Evolutionary conservation across 1,284 basidiomycete species (phyloP).

Genomic region (Tilletiopsis washingtonensis): DNA sequence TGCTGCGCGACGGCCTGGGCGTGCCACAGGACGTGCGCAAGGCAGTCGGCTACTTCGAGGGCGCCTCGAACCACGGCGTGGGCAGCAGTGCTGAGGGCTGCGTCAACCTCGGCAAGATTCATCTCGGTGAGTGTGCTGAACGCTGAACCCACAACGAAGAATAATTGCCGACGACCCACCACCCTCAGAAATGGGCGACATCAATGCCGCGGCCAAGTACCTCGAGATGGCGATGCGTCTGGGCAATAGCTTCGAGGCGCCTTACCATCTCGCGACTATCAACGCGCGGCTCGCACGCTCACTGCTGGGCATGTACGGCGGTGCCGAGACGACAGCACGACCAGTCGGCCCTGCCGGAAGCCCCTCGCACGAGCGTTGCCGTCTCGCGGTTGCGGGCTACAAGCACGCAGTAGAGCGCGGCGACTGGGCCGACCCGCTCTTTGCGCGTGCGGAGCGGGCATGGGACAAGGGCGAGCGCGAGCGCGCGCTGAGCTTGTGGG

Average conservation of each 20-base stretch:
- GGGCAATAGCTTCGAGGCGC: constrained; percentile 27
- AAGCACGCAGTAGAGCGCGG: constrained; percentile 33
- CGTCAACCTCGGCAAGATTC: constrained; percentile 76
- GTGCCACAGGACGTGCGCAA: constrained; percentile 53
- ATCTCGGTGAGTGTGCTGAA: constrained; percentile 49
- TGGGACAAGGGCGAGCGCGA: constrained; percentile 29
- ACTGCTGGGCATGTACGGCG: neutral
- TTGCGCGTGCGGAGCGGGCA: constrained; percentile 38
- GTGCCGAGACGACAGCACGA: neutral
- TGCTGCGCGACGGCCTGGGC: constrained; percentile 82
- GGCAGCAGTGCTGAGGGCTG: constrained; percentile 64
- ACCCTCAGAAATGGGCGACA: constrained; percentile 54
- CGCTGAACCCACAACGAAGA: neutral
- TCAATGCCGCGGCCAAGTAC: constrained; percentile 13
- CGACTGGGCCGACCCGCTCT: constrained; percentile 41
- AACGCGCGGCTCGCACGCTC: constrained; percentile 8
- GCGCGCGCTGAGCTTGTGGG: constrained; percentile 54
- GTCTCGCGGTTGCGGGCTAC: constrained; percentile 22
- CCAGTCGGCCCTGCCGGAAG: constrained; percentile 2
- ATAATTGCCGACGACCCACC: neutral
- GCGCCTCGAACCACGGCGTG: constrained; percentile 74
- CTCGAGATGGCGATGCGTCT: constrained; percentile 19
- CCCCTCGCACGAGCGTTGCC: constrained; percentile 14
- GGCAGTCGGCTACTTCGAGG: constrained; percentile 63
- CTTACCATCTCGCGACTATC: constrained; percentile 24